Conservation (phyloP, 140 eudicot species). For the Flaveria floridana region DNA sequence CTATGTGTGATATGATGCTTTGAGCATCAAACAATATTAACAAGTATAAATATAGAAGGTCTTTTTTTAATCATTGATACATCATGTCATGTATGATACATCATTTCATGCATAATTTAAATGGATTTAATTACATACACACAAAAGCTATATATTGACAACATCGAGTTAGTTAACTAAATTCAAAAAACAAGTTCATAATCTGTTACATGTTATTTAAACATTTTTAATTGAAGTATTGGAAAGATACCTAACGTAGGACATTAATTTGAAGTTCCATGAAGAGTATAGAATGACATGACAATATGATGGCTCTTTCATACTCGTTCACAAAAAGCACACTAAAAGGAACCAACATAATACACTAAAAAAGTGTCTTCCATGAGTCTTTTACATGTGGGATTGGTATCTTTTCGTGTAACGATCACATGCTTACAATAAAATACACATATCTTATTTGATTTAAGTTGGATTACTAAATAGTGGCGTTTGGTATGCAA, state of each 20-base stretch:
- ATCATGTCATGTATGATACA: not conserved
- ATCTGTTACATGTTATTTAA: not conserved
- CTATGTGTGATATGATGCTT: not conserved
- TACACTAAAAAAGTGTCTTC: conserved; percentile 5
- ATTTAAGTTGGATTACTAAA: not conserved
- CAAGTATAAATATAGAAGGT: not conserved
- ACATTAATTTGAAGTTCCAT: not conserved
- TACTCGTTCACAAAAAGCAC: not conserved
- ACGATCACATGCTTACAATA: not conserved
- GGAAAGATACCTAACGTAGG: conserved; percentile 12
- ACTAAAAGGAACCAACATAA: conserved; percentile 9
- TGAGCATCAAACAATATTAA: not conserved
- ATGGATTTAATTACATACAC: not conserved
- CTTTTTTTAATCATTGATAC: not conserved
- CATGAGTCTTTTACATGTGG: conserved; percentile 2
- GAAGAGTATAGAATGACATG: conserved; percentile 11
- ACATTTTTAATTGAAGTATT: not conserved
- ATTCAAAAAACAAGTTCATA: not conserved
- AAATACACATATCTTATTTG: not conserved
- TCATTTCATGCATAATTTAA: not conserved
- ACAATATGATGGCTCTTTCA: conserved; percentile 6
- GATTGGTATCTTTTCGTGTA: conserved; percentile 13
- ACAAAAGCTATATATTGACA: not conserved
- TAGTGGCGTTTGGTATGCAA: no score
- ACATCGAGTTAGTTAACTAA: not conserved